These are phyloP conservation scores for Alternaria sp. DNA, from an alignment of 2,329 filamentous ascomycete genomes.

Conservation along the genomic window DNA sequence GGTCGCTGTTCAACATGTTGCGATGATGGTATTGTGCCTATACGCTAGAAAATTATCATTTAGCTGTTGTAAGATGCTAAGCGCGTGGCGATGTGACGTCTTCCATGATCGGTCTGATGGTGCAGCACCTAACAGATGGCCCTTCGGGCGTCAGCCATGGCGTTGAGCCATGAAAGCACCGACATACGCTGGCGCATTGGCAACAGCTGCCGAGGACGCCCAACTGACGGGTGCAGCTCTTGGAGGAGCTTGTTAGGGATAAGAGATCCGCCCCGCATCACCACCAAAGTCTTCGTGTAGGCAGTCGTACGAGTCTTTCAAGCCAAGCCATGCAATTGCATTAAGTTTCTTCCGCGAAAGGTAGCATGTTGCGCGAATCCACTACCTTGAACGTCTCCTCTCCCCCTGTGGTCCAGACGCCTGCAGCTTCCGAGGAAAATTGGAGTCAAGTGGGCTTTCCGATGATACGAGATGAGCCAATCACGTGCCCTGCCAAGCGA, in stretches of 20 bases:
- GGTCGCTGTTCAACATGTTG: slow-evolving; percentile 11
- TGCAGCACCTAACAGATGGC: neutral
- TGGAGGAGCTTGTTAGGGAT: slow-evolving; percentile 20
- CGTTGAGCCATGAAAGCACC: slow-evolving; percentile 18
- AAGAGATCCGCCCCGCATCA: slow-evolving; percentile 12
- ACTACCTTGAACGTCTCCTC: neutral
- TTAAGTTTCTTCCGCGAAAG: slow-evolving; percentile 6
- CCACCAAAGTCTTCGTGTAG: neutral
- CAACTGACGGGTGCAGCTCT: slow-evolving; percentile 9
- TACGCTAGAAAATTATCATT: slow-evolving; percentile 5
- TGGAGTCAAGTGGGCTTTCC: slow-evolving; percentile 4
- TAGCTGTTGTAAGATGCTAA: slow-evolving; percentile 15
- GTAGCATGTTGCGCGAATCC: slow-evolving; percentile 10
- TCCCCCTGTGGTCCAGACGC: slow-evolving; percentile 12
- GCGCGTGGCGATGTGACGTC: slow-evolving; percentile 23
- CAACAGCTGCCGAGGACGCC: slow-evolving; percentile 17
- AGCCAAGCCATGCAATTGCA: slow-evolving; percentile 1
- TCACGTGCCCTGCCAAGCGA: slow-evolving; percentile 20
- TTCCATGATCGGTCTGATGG: slow-evolving; percentile 10
- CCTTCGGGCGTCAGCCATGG: slow-evolving; percentile 9
- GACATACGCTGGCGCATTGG: slow-evolving; percentile 19
- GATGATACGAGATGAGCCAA: slow-evolving; percentile 17
- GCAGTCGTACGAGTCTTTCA: neutral
- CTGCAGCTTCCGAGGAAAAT: neutral
- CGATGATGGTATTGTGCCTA: slow-evolving; percentile 9